Conservation (phyloP, 495 filamentous ascomycete species). For the Xylona heveae region DNA sequence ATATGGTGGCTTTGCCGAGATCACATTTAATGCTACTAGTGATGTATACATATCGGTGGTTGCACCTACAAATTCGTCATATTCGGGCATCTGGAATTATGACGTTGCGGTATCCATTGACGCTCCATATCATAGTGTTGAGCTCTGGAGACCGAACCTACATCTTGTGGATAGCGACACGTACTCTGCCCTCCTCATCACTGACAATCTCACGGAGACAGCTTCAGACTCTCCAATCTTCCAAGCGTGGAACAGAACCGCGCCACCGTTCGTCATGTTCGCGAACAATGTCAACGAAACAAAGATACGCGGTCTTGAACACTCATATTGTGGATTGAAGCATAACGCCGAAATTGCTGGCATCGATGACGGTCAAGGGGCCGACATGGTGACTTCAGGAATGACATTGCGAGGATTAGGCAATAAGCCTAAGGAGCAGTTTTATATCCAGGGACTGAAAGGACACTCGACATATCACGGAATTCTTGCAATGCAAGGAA, state of each 20-base stretch:
- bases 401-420: conserved; percentile 44
- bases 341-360: conserved; percentile 37
- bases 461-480: conserved; percentile 44
- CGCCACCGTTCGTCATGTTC: conserved; percentile 56
- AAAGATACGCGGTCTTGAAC: conserved; percentile 38
- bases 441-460: conserved; percentile 59
- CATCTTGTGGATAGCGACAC: conserved; percentile 64
- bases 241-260: conserved; percentile 30
- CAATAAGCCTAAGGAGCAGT: conserved; percentile 58
- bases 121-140: conserved; percentile 40
- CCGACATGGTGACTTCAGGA: conserved; percentile 27
- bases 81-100: conserved; percentile 44
- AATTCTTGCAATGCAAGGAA: conserved; percentile 42
- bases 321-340: conserved; percentile 54
- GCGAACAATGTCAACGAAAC: conserved; percentile 41
- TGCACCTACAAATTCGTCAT: conserved; percentile 38
- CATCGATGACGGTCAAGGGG: conserved; percentile 16
- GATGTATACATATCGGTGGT: conserved; percentile 57
- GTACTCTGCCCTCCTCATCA: conserved; percentile 52
- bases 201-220: conserved; percentile 39
- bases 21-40: conserved; percentile 24
- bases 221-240: conserved; percentile 11
- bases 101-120: conserved; percentile 71
- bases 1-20: conserved; percentile 37
- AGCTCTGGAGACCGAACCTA: conserved; percentile 26